Evolutionary conservation across 2,329 filamentous ascomycete genomes (phyloP), one percentile per base, ranked within the genome.

Genomic region (Fusarium nurragi): DNA sequence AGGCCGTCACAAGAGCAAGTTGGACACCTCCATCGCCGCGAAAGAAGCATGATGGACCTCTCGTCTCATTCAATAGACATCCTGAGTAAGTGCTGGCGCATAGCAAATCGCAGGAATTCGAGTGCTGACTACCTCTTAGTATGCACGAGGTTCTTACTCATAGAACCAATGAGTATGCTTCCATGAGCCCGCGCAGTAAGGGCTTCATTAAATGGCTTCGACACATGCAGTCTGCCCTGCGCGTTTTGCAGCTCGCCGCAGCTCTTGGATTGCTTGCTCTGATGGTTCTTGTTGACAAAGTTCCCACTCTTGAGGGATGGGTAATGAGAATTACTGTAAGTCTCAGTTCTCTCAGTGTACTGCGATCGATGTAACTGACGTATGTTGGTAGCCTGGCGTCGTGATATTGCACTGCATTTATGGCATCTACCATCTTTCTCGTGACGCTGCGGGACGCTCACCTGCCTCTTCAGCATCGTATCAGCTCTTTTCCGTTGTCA

Each of bases 401-500:
- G 90, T 90, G 48, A 84, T 90, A 43, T 70, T 91, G 6, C 88
- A 93, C 74, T 88, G 86, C 16, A 71, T 88, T 18, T 98, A 98
- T 76, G 91, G 86, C 38, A 84, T 96, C 60, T 95, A 91, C 71
- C 93, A 97, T 75, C 86, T 96, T 36, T 82, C 86, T 14, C 87
- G 91, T 28, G 86, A 89, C 34, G 85, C 91, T 1, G 87, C 87
- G 44, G 86, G 83, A 40, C 88, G 93, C 48, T 88, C 93, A 1
- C 89, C 94, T 0, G 89, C 83, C 5, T 97, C 92, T 21, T 92
- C 93, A 18, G 89, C 92, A 14, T 94, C 92, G 65, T 98, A 98
- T 77, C 93, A 96, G 77, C 79, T 95, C 55, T 98, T 97, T 75
- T 88, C 93, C 4, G 83, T 86, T 12, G 79, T 93, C 39, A 85